A percentile compares a stretch with the other conserved stretches of the same genome.
These are phyloP conservation scores for Metschnikowia vanudenii DNA, from an alignment of 805 yeast species.

Conservation along the genomic window DNA sequence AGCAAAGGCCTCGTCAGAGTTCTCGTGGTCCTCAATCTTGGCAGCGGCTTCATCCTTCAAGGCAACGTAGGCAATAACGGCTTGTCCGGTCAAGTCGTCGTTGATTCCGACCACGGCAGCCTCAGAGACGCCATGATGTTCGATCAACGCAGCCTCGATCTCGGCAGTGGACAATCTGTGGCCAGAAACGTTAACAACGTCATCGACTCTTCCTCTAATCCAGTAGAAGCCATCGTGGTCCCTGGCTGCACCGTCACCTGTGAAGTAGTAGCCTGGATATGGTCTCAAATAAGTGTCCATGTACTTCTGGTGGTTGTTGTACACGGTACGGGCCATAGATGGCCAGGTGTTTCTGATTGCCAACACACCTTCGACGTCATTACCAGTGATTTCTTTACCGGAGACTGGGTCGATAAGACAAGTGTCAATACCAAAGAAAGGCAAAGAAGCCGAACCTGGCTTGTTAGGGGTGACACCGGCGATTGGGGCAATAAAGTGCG, in stretches of 20 bases:
- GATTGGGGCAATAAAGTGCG: slow-evolving; percentile 73
- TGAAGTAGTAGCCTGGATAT: slow-evolving; percentile 77
- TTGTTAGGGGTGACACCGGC: slow-evolving; percentile 77
- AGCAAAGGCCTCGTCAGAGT: slow-evolving; percentile 47
- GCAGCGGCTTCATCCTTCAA: slow-evolving; percentile 51
- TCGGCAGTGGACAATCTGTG: slow-evolving; percentile 88
- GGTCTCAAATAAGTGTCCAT: slow-evolving; percentile 82
- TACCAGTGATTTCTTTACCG: slow-evolving; percentile 66
- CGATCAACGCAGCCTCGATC: slow-evolving; percentile 79
- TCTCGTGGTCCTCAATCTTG: slow-evolving; percentile 28
- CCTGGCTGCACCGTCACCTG: slow-evolving; percentile 89
- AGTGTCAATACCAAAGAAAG: slow-evolving; percentile 79
- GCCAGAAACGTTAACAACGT: slow-evolving; percentile 84
- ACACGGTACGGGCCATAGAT: slow-evolving; percentile 78
- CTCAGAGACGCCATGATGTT: slow-evolving; percentile 69
- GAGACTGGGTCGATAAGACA: slow-evolving; percentile 70
- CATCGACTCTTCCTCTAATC: slow-evolving; percentile 86
- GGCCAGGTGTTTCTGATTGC: slow-evolving; percentile 79
- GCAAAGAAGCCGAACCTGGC: slow-evolving; percentile 84
- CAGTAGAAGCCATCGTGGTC: slow-evolving; percentile 82
- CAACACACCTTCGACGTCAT: slow-evolving; percentile 77
- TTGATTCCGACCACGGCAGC: slow-evolving; percentile 82
- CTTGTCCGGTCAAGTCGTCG: slow-evolving; percentile 84
- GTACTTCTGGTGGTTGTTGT: slow-evolving; percentile 72
- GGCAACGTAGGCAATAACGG: slow-evolving; percentile 79